Evolutionary conservation across 2,329 filamentous ascomycete species (phyloP).

Genomic region (Anisogramma anomala): DNA sequence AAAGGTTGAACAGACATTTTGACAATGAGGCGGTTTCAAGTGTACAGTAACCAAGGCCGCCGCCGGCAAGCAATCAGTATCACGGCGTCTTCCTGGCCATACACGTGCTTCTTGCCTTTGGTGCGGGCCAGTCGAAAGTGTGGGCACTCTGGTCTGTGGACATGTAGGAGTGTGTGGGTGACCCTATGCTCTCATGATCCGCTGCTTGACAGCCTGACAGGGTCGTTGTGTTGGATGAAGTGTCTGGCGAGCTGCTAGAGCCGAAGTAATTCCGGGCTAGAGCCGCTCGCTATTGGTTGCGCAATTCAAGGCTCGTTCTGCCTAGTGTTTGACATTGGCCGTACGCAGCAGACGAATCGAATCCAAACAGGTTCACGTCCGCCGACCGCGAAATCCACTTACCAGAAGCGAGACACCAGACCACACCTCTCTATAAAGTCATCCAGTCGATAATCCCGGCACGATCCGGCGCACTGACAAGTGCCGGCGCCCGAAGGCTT

Average conservation of each 20-base stretch:
- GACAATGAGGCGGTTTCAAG: slow-evolving; percentile 7
- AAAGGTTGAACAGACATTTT: slow-evolving; percentile 8
- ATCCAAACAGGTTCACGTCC: too few relatives aligned
- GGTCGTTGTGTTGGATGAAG: too few relatives aligned
- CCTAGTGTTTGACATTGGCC: too few relatives aligned
- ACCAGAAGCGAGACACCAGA: too few relatives aligned
- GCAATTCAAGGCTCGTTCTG: background rate
- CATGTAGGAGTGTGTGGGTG: background rate
- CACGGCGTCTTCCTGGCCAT: background rate
- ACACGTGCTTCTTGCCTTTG: too few relatives aligned
- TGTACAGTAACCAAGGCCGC: slow-evolving; percentile 18
- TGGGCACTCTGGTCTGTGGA: too few relatives aligned
- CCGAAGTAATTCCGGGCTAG: background rate
- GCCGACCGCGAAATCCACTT: too few relatives aligned
- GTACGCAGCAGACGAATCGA: too few relatives aligned
- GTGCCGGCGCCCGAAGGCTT: background rate
- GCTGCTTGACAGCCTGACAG: background rate
- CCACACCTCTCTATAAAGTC: too few relatives aligned
- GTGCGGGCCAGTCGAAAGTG: too few relatives aligned
- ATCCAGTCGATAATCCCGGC: background rate
- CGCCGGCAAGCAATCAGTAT: slow-evolving; percentile 10
- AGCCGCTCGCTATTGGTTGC: slow-evolving; percentile 3
- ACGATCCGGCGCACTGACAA: background rate
- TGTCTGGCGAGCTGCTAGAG: background rate
- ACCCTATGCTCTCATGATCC: background rate